Percentiles rank a stretch among this genome's conserved stretches.
phyloP scores from a whole-genome alignment of 768 basidiomycete species.

The Podaxis rugospora region DNA sequence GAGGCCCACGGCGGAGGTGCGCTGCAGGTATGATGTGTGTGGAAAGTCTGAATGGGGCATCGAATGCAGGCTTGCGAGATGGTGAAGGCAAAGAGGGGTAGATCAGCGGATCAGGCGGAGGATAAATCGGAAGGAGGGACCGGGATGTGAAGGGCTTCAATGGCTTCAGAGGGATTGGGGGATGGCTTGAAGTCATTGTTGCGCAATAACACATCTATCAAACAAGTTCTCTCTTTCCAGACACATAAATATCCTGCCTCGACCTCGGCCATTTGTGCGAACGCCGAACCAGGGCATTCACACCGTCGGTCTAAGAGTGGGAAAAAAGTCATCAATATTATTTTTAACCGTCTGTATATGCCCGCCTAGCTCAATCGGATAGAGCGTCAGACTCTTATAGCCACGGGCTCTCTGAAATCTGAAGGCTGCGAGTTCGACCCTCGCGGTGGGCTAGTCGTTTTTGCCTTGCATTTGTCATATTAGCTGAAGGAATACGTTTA shows the following conservation, averaged over 20 bases:
- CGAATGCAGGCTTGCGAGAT: slow-evolving; percentile 28
- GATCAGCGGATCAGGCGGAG: slow-evolving; percentile 29
- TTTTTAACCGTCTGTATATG: slow-evolving; percentile 1
- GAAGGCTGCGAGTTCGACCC: slow-evolving; percentile 86
- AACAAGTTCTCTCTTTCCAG: background rate
- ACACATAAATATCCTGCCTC: too few species aligned
- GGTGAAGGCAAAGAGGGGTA: slow-evolving; percentile 35
- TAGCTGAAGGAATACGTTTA: too few species aligned
- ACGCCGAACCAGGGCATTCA: background rate
- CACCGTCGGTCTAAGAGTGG: background rate
- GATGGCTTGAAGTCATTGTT: slow-evolving; percentile 7
- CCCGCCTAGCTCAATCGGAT: slow-evolving; percentile 60
- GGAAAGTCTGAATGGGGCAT: slow-evolving; percentile 35
- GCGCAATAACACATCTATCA: background rate
- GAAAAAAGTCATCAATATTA: background rate
- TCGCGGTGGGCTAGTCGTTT: slow-evolving; percentile 32
- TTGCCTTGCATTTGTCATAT: too few species aligned
- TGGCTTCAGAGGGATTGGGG: slow-evolving; percentile 1
- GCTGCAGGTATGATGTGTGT: slow-evolving; percentile 57
- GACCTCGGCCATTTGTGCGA: background rate
- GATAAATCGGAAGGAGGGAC: slow-evolving; percentile 26
- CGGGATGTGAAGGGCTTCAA: slow-evolving; percentile 17
- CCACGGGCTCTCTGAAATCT: slow-evolving; percentile 33
- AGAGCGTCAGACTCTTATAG: slow-evolving; percentile 49
- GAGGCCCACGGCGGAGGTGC: slow-evolving; percentile 41